phyloP scores from a whole-genome alignment of 805 yeast species.

The Teunomyces lycoperdinae region DNA sequence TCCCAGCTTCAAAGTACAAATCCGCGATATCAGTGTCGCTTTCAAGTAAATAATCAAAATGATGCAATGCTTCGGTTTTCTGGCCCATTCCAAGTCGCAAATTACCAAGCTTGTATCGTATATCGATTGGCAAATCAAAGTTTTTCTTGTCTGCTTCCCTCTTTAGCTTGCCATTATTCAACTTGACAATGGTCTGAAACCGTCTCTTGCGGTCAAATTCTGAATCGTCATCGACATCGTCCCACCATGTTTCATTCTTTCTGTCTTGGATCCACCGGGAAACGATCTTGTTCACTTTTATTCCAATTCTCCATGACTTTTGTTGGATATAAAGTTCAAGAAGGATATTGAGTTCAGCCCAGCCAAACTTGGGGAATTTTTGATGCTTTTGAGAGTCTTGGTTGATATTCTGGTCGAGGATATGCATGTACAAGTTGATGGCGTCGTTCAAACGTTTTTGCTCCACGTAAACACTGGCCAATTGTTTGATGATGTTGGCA shows the following conservation, averaged over 20 bases:
- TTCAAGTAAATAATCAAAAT: slow-evolving; percentile 58
- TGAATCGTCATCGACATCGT: slow-evolving; percentile 60
- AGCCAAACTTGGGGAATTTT: slow-evolving; percentile 59
- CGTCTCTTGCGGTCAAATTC: slow-evolving; percentile 83
- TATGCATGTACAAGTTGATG: slow-evolving; percentile 61
- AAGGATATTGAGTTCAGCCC: slow-evolving; percentile 85
- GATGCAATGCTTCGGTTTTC: slow-evolving; percentile 67
- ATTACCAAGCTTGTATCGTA: slow-evolving; percentile 75
- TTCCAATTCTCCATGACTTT: slow-evolving; percentile 61
- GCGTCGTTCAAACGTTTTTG: slow-evolving; percentile 71
- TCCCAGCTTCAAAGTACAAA: slow-evolving; percentile 73
- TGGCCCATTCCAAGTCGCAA: slow-evolving; percentile 65
- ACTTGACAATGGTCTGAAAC: slow-evolving; percentile 26
- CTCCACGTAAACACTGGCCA: slow-evolving; percentile 50
- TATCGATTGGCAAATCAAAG: slow-evolving; percentile 75
- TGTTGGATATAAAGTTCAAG: slow-evolving; percentile 75
- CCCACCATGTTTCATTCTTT: slow-evolving; percentile 64
- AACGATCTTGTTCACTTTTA: slow-evolving; percentile 62
- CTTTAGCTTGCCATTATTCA: slow-evolving; percentile 18
- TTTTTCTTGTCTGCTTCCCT: slow-evolving; percentile 16
- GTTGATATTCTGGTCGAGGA: slow-evolving; percentile 57
- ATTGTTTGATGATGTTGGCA: slow-evolving; percentile 55
- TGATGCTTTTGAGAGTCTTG: slow-evolving; percentile 8
- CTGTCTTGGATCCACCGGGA: slow-evolving; percentile 83
- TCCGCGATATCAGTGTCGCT: slow-evolving; percentile 68